phyloP scores from a whole-genome alignment of 768 basidiomycete genomes.

The Tulasnella sp. region DNA sequence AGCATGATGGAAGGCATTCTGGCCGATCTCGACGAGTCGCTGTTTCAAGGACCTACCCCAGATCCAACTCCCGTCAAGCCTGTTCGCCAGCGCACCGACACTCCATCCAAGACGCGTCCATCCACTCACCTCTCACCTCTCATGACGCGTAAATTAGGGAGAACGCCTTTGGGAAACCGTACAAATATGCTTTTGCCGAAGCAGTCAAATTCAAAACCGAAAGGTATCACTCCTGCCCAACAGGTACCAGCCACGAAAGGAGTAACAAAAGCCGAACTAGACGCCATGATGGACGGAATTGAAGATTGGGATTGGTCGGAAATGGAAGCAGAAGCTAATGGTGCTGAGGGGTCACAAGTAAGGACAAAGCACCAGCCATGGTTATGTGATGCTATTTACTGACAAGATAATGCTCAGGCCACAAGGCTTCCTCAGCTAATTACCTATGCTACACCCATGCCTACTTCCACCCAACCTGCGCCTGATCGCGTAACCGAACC shows the following conservation, averaged over 20 bases:
- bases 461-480: not conserved
- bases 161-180: no score
- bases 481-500: not conserved
- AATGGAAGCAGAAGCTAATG: conserved; percentile 1
- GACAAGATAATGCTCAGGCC: not conserved
- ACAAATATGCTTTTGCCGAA: no score
- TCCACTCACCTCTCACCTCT: not conserved
- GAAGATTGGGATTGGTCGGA: conserved; percentile 1
- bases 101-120: not conserved
- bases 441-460: not conserved
- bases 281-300: conserved; percentile 3
- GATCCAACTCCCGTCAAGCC: no score
- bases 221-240: conserved; percentile 1
- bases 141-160: not conserved
- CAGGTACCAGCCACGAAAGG: not conserved
- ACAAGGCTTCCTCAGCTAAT: not conserved
- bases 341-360: not conserved
- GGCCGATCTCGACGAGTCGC: no score
- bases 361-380: not conserved
- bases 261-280: not conserved
- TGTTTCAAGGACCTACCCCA: no score
- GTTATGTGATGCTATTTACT: not conserved
- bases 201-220: conserved; percentile 3
- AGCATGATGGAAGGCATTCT: no score
- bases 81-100: no score